Evolutionary conservation across 306 rosid genomes (phyloP).

Genomic region (Betula pendula): DNA sequence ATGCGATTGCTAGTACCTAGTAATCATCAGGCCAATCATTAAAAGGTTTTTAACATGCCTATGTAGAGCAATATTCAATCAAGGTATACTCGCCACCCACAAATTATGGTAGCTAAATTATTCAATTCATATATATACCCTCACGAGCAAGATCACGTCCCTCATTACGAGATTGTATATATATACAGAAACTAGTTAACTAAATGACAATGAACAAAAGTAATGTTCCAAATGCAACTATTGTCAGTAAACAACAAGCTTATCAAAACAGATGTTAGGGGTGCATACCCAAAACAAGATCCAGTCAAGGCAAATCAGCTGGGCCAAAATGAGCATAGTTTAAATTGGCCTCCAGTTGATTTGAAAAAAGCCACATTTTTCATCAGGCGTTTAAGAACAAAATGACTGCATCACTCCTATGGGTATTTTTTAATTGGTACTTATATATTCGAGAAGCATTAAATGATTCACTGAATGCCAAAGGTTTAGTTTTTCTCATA

Average conservation of each 20-base stretch:
- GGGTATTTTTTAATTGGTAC: background rate
- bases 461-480: background rate
- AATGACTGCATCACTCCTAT: background rate
- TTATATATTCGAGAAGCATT: background rate
- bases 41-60: background rate
- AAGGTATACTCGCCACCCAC: background rate
- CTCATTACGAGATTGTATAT: too few relatives aligned
- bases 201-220: background rate
- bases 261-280: background rate
- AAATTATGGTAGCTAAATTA: background rate
- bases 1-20: background rate
- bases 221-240: background rate
- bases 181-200: background rate
- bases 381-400: too few relatives aligned
- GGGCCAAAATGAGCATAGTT: background rate
- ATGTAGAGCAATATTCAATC: conserved; percentile 1
- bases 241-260: background rate
- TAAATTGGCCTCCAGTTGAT: background rate
- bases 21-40: background rate
- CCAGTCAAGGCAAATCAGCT: background rate
- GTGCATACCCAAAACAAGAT: background rate
- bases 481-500: background rate
- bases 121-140: background rate
- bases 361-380: too few relatives aligned
- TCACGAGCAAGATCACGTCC: too few relatives aligned